Evolutionary conservation across 2,329 filamentous ascomycete species (phyloP), one percentile per base, ranked within the genome.

Genomic region (Verticillium albo-atrum): DNA sequence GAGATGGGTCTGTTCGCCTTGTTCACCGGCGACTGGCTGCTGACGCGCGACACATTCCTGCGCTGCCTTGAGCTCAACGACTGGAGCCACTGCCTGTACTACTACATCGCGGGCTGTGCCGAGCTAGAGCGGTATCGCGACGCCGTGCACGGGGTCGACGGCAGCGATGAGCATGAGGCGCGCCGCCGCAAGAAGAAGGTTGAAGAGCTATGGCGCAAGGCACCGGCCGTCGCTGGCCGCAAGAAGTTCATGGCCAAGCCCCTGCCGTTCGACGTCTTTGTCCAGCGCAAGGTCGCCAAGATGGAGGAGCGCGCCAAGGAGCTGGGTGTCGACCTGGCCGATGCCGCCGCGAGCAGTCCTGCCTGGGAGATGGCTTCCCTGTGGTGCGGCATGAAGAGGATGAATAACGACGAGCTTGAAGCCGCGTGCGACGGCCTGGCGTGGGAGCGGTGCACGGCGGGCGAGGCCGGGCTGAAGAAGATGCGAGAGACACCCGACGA

Each of bases 331-430:
- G 83, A 88, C 54, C 78, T 97, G 3, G 83, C 89, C 2, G 94
- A 98, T 66, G 92, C 90, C 0, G 81, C 96, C 9, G 92, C 92
- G 0, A 81, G 91, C 3, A 90, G 88, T 61, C 95, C 95, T 0
- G 79, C 91, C 1, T 85, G 92, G 68, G 95, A 98, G 77, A 96
- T 98, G 89, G 88, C 90, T 14, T 96, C 94, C 72, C 86, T 98
- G 67, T 98, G 93, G 93, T 93, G 91, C 68, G 94, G 93, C 0
- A 87, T 86, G 66, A 94, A 91, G 74, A 86, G 92, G 58, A 96
- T 97, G 91, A 79, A 83, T 2, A 67, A 75, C 1, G 75, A 76
- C 0, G 84, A 94, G 61, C 77, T 97, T 15, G 78, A 89, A 54
- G 75, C 79, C 50, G 90, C 87, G 0, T 71, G 91, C 37, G 74